Evolutionary conservation across 768 basidiomycete genomes (phyloP), one percentile per base, ranked within the genome.

Genomic region (Glaciozyma martinii): DNA sequence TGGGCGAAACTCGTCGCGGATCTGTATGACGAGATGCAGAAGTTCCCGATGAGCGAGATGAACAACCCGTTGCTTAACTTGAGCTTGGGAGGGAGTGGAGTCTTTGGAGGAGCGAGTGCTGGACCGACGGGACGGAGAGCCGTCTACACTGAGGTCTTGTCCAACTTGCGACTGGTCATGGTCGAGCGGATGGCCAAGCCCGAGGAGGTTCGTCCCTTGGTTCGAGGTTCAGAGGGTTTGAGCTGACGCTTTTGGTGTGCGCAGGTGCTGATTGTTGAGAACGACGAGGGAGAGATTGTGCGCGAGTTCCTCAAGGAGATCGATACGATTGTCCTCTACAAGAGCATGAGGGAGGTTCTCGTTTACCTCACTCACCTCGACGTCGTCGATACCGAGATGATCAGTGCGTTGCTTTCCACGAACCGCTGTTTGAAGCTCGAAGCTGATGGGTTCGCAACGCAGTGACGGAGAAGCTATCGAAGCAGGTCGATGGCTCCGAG

Each of bases 171-270:
- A 52, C 78, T 97, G 65, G 94, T 98, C 53, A 91, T 99, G 74
- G 94, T 98, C 71, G 94, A 97, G 78, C 84, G 90, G 73, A 99
- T 99, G 95, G 95, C 97, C 70, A 99, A 98, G 76, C 95, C 95
- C 7, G 95, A 99, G 77, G 95, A 99, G 83, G 94, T 91, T 66
- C 60, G 70, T 52, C 19, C 46, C 33, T 47, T 63, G 47, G 25
- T 40, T 59, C 29, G 9, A 56, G 25, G 0, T 10, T 60, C 18
- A 5, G n/a, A 3, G 37, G 7, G 27, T 32, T 2, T 9, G 32
- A 19, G 33, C 56, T 57, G 27, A 57, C 30, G n/a, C 32, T 21
- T 0, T 13, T 6, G 27, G 32, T 7, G 9, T 3, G 15, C 16
- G 46, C 60, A 97, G 92, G 93, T 98, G 10, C 81, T 99, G 56